phyloP scores from a whole-genome alignment of 75 land plant species.

The Sequoiadendron giganteum region DNA sequence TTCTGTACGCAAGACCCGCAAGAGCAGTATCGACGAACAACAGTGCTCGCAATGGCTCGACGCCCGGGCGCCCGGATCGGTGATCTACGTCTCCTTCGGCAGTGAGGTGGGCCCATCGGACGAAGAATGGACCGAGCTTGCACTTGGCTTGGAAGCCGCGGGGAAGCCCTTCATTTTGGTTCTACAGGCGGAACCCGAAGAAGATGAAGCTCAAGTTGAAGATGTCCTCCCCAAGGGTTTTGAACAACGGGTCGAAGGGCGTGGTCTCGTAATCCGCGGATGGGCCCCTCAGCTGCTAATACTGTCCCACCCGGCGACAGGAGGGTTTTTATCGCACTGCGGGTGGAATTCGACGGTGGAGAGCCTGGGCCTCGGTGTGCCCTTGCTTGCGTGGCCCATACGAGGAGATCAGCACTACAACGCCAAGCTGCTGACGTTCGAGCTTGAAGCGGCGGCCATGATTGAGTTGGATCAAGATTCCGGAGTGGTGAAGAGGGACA shows the following conservation, averaged over 20 bases:
- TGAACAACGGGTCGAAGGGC: conserved; percentile 18
- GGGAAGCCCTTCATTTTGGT: conserved; percentile 35
- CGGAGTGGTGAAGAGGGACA: conserved; percentile 21
- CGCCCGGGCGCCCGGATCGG: conserved; percentile 22
- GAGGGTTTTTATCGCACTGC: conserved; percentile 44
- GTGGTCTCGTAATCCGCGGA: conserved; percentile 43
- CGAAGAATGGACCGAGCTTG: conserved; percentile 26
- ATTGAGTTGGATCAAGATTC: neutral
- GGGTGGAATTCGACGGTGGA: conserved; percentile 63
- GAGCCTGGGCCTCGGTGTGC: conserved; percentile 37
- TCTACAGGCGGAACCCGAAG: conserved; percentile 9
- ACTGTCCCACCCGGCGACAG: conserved; percentile 43
- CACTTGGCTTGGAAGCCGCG: conserved; percentile 22
- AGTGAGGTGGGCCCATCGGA: conserved; percentile 19
- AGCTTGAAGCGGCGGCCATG: conserved; percentile 25
- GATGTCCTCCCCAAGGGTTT: conserved; percentile 24
- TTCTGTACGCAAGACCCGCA: conserved; percentile 11
- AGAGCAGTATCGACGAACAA: conserved; percentile 9
- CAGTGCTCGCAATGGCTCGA: conserved; percentile 29
- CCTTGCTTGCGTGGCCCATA: conserved; percentile 47
- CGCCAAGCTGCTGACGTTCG: conserved; percentile 28
- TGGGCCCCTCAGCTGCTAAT: conserved; percentile 65
- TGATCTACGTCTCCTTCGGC: conserved; percentile 42
- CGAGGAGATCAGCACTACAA: conserved; percentile 42
- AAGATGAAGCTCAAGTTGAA: neutral